These are phyloP conservation scores for Dovyalis caffra DNA, from an alignment of 345 rosid species.

Conservation along the genomic window DNA sequence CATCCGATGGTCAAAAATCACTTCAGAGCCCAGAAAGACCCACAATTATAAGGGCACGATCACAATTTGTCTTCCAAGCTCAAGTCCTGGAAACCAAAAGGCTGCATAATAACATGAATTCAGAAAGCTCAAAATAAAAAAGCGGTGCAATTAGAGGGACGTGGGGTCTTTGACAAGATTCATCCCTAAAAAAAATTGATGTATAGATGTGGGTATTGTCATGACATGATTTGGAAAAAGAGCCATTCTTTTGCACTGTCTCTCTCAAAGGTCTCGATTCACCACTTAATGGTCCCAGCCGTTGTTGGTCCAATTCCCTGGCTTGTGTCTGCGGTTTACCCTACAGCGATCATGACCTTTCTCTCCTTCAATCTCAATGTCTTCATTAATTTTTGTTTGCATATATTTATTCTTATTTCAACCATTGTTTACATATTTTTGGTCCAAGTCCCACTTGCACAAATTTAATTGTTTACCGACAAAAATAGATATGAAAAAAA, in stretches of 20 bases:
- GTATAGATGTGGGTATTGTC: neutral
- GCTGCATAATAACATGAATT: neutral
- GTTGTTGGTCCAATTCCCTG: conserved; percentile 20
- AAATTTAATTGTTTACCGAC: neutral
- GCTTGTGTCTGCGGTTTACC: conserved; percentile 59
- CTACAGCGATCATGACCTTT: conserved; percentile 45
- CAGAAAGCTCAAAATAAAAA: neutral
- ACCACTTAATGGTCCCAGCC: conserved; percentile 26
- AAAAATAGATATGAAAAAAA: neutral
- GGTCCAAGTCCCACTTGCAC: conserved; percentile 25
- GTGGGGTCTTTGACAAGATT: conserved; percentile 11
- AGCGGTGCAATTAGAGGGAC: neutral
- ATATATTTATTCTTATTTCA: conserved; percentile 25
- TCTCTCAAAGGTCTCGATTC: conserved; percentile 15
- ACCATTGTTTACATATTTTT: conserved; percentile 10
- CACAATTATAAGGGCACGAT: neutral
- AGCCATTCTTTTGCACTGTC: conserved; percentile 3
- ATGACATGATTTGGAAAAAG: neutral
- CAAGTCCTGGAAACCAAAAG: neutral
- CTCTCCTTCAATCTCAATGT: conserved; percentile 31
- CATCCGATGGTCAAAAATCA: neutral
- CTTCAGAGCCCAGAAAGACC: neutral
- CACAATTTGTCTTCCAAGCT: neutral
- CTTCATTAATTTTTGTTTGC: conserved; percentile 30
- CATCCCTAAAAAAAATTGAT: conserved; percentile 1